A percentile compares a stretch with the other conserved stretches of the same genome.
Conservation (phyloP, 176 grass and related monocot species). For the Eragrostis curvula region DNA sequence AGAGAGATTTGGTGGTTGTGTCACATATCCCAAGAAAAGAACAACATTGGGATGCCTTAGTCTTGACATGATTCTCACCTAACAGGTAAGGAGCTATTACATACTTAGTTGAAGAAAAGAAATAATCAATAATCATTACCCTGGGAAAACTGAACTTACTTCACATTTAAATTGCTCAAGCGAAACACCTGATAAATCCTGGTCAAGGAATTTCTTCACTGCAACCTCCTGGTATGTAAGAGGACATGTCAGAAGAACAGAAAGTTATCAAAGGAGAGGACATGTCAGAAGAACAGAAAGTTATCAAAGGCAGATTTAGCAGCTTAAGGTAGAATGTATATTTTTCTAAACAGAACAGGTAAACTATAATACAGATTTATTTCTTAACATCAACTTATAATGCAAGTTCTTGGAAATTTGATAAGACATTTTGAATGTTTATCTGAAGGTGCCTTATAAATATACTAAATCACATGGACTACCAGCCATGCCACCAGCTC, state of each 20-base stretch:
- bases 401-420: not conserved
- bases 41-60: slow-evolving; percentile 97
- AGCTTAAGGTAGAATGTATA: slow-evolving; percentile 9
- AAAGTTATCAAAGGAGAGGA: slow-evolving; percentile 33
- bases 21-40: slow-evolving; percentile 99
- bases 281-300: slow-evolving; percentile 25
- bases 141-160: slow-evolving; percentile 62
- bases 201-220: slow-evolving; percentile 98
- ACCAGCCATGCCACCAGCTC: not conserved
- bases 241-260: slow-evolving; percentile 15
- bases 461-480: not conserved
- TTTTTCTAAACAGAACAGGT: not conserved
- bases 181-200: slow-evolving; percentile 90
- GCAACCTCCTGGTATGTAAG: slow-evolving; percentile 87
- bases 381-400: not conserved
- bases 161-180: slow-evolving; percentile 98
- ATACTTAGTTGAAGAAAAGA: slow-evolving; percentile 37
- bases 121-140: slow-evolving; percentile 21
- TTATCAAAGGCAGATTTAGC: slow-evolving; percentile 10
- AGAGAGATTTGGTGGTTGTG: slow-evolving; percentile 95
- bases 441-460: slow-evolving; percentile 12
- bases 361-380: not conserved
- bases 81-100: slow-evolving; percentile 37
- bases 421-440: not conserved
- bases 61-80: slow-evolving; percentile 97